A percentile compares a stretch with the other conserved stretches of the same genome.
Conservation (phyloP, 768 basidiomycete genomes). For the Pholiota conissans region DNA sequence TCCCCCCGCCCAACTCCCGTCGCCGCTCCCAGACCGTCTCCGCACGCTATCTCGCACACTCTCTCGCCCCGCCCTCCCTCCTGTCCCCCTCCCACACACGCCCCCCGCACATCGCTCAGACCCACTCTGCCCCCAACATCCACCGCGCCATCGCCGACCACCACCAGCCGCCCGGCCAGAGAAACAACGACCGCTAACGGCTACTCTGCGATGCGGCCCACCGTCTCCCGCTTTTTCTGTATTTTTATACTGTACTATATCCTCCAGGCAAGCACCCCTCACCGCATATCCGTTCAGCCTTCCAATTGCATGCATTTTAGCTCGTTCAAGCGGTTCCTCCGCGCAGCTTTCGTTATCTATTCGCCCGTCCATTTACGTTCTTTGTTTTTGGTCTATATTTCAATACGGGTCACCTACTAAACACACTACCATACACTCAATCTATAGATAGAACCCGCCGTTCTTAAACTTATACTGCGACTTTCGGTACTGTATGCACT, state of each 20-base stretch:
- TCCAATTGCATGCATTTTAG: neutral
- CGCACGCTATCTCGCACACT: conserved; percentile 14
- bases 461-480: too few relatives aligned
- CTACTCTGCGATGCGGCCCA: too few relatives aligned
- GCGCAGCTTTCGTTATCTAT: neutral
- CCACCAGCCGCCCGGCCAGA: neutral
- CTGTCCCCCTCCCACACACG: neutral
- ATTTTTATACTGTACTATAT: neutral
- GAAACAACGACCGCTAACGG: neutral
- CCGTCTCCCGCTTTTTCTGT: neutral
- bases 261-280: neutral
- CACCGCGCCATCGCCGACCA: neutral
- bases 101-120: neutral
- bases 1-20: neutral
- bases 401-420: too few relatives aligned
- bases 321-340: neutral
- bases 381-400: neutral
- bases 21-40: neutral
- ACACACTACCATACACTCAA: too few relatives aligned
- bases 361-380: neutral
- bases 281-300: neutral
- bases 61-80: conserved; percentile 17
- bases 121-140: neutral
- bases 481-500: too few relatives aligned
- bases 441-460: too few relatives aligned